These are phyloP conservation scores for Penicillium sp. DNA, from an alignment of 2,329 filamentous ascomycete genomes.

Conservation along the genomic window DNA sequence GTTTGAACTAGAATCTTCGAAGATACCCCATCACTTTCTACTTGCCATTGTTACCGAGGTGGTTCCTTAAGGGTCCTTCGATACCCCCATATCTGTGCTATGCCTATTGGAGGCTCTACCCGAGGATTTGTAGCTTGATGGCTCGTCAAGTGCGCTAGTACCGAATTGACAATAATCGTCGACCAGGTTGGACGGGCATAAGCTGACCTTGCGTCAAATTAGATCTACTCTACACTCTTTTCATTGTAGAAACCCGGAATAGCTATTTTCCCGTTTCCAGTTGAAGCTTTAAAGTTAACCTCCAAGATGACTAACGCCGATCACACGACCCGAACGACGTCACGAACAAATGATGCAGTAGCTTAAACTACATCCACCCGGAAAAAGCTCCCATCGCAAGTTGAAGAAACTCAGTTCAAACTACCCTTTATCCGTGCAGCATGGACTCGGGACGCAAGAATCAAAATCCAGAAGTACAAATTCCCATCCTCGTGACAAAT, in stretches of 20 bases:
- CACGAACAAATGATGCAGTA: background rate
- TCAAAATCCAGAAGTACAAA: conserved; percentile 2
- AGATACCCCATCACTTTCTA: background rate
- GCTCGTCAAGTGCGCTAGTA: background rate
- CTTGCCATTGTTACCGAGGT: too few relatives aligned
- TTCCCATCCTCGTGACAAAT: background rate
- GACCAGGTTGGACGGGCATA: background rate
- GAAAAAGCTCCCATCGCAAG: too few relatives aligned
- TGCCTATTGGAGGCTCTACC: background rate
- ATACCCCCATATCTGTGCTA: background rate
- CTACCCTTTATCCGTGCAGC: background rate
- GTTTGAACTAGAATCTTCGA: background rate
- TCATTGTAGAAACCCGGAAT: background rate
- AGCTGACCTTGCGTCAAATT: background rate
- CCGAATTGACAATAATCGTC: background rate
- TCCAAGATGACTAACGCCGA: background rate
- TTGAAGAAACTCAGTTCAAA: background rate
- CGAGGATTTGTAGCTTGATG: background rate
- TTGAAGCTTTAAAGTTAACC: background rate
- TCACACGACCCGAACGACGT: background rate
- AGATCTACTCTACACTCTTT: background rate
- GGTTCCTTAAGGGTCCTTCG: too few relatives aligned
- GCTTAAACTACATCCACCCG: too few relatives aligned
- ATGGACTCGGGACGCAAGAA: conserved; percentile 7
- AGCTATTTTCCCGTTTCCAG: background rate